Evolutionary conservation across 106 monocot genomes (phyloP), one percentile per base, ranked within the genome.

Genomic region (Acanthochlamys bracteata): DNA sequence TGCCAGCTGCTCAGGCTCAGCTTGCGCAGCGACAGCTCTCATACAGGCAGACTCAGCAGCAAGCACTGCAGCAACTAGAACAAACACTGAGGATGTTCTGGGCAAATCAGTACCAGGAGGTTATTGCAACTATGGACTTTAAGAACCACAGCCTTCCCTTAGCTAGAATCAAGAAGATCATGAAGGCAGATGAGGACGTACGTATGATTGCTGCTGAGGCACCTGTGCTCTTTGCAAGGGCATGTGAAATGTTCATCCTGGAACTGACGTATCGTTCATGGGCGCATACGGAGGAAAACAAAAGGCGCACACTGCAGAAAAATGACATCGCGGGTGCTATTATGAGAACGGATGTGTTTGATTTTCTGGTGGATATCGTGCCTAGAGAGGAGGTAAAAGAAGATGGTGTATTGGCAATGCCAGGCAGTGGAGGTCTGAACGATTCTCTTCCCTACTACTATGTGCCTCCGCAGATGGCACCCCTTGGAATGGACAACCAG

Each of bases 181-280:
- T 49, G 49, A 49, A 49, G 17, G 49, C 49, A 14, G 49, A 49
- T 17, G 49, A 49, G 17, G 49, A 49, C 17, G 49, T 49, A 1
- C 49, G 49, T 9, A 49, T 49, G 49, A 49, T 49, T 17, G 49
- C 49, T 12, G 49, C 49, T 17, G 49, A 49, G 55, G 55, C 23
- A 7, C 25, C 16, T 39, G 60, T 46, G 21, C 52, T 59, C 58
- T 41, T 23, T 66, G 57, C 57, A 21, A 1, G 56, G 24, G 70
- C 56, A 23, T 70, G 49, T 49, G 49, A 49, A 17, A 49, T 49
- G 49, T 49, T 49, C 17, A 49, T 49, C 17, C 49, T 49, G 49
- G 49, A 49, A 17, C 17, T 49, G 49, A 49, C 49, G 12, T 17
- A 49, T 17, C 49, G 49, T 49, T 49, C 49, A 17, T 49, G 49